Conservation (phyloP, 75 land plant species). For the Chamaecyparis obtusa region DNA sequence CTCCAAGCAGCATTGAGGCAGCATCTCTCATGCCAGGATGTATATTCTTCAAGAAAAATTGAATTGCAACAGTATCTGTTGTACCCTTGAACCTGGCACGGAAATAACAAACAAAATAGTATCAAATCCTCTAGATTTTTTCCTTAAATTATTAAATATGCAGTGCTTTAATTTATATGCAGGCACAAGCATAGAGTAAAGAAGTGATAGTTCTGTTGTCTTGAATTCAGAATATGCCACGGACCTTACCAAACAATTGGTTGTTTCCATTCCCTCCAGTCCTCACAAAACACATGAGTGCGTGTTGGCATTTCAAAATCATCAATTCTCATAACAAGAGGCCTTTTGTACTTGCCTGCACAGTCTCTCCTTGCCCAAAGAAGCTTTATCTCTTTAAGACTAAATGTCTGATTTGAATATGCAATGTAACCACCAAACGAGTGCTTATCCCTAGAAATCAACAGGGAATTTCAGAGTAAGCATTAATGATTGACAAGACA, state of each 20-base stretch:
- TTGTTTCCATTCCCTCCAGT: conserved; percentile 79
- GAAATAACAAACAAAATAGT: not conserved
- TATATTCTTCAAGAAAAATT: conserved; percentile 85
- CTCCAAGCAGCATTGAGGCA: conserved; percentile 67
- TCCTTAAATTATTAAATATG: not conserved
- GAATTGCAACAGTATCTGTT: conserved; percentile 79
- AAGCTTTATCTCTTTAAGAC: conserved; percentile 77
- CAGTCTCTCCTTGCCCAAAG: conserved; percentile 78
- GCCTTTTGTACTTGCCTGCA: conserved; percentile 47
- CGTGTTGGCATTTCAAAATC: conserved; percentile 69
- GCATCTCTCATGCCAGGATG: conserved; percentile 60
- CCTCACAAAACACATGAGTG: conserved; percentile 79
- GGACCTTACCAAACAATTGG: conserved; percentile 78
- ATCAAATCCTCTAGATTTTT: not conserved
- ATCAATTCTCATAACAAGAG: conserved; percentile 67
- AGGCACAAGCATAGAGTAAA: not conserved
- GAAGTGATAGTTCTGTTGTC: not conserved
- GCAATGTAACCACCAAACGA: conserved; percentile 86
- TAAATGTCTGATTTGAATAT: conserved; percentile 70
- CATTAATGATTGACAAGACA: not conserved
- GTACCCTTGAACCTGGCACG: conserved; percentile 77
- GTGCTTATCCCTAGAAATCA: conserved; percentile 44
- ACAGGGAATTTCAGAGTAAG: not conserved
- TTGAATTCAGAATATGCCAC: conserved; percentile 9
- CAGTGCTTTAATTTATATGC: not conserved